Evolutionary conservation across 768 basidiomycete genomes (phyloP).

Genomic region (Leccinum longicurvipes): DNA sequence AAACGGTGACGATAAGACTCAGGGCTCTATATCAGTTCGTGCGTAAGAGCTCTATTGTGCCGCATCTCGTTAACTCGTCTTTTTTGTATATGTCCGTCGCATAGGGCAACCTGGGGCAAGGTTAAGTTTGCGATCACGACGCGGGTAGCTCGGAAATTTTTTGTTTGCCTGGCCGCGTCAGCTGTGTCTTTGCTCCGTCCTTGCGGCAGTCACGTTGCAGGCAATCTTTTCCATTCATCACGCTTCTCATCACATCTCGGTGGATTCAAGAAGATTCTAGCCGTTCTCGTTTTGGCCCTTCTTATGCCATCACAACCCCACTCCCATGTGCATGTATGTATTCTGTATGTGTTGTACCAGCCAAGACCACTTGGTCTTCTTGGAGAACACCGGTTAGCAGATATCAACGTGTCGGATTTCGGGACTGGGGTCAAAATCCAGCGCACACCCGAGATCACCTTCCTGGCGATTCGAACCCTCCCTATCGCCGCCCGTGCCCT

Average conservation of each 20-base stretch:
- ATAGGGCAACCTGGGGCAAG: conserved; percentile 23
- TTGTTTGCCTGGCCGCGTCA: conserved; percentile 19
- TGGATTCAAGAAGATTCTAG: conserved; percentile 11
- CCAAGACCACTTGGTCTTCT: not conserved
- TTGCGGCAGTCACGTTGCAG: conserved; percentile 34
- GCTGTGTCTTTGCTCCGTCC: conserved; percentile 31
- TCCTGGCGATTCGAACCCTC: conserved; percentile 9
- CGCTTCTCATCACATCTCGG: conserved; percentile 16
- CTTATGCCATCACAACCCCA: conserved; percentile 3
- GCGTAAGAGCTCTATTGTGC: conserved; percentile 15
- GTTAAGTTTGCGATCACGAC: conserved; percentile 30
- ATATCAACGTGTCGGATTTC: not conserved
- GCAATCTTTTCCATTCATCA: conserved; percentile 13
- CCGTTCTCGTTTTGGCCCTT: conserved; percentile 13
- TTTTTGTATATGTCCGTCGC: conserved; percentile 8
- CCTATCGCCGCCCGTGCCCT: conserved; percentile 17
- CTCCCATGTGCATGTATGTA: conserved; percentile 1
- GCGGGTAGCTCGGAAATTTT: conserved; percentile 29
- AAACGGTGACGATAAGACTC: conserved; percentile 1
- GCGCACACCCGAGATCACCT: conserved; percentile 24
- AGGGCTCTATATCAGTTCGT: conserved; percentile 13
- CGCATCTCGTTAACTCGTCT: conserved; percentile 12
- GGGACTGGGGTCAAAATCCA: not conserved
- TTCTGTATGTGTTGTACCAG: not conserved
- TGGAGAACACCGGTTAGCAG: conserved; percentile 16